Evolutionary conservation across 352 stramenopile genomes (phyloP).

Genomic region (Pythium inflatum): DNA sequence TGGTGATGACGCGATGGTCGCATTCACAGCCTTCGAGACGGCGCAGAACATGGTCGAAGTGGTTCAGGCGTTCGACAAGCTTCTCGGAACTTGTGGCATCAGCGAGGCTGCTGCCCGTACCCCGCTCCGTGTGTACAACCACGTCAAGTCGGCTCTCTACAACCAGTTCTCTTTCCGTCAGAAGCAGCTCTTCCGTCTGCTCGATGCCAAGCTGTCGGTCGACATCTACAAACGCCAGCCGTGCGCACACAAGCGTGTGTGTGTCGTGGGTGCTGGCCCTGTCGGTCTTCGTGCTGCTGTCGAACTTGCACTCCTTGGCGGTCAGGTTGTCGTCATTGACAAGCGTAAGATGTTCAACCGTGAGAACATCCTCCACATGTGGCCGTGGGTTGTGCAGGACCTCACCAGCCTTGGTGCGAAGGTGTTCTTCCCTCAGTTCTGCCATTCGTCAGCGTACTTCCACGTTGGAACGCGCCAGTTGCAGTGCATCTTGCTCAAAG

Average conservation of each 20-base stretch:
- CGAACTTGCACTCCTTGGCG: conserved; percentile 70
- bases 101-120: conserved; percentile 53
- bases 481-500: conserved; percentile 85
- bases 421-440: conserved; percentile 82
- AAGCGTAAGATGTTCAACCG: conserved; percentile 83
- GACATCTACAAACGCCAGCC: conserved; percentile 64
- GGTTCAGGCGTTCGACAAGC: conserved; percentile 55
- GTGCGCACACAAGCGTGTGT: conserved; percentile 69
- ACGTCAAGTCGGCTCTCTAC: conserved; percentile 62
- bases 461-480: conserved; percentile 86
- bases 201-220: conserved; percentile 57
- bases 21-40: conserved; percentile 65
- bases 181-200: conserved; percentile 76
- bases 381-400: conserved; percentile 84
- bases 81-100: conserved; percentile 61
- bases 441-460: conserved; percentile 83
- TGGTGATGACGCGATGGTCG: conserved; percentile 40
- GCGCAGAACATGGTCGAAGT: conserved; percentile 68
- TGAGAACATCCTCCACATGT: conserved; percentile 86
- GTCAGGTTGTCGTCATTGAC: conserved; percentile 76
- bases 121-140: conserved; percentile 66
- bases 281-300: conserved; percentile 77
- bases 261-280: conserved; percentile 74
- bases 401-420: conserved; percentile 80
- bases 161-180: conserved; percentile 73